Conservation (phyloP, 1,284 basidiomycete genomes). For the Vanrija sp. region DNA sequence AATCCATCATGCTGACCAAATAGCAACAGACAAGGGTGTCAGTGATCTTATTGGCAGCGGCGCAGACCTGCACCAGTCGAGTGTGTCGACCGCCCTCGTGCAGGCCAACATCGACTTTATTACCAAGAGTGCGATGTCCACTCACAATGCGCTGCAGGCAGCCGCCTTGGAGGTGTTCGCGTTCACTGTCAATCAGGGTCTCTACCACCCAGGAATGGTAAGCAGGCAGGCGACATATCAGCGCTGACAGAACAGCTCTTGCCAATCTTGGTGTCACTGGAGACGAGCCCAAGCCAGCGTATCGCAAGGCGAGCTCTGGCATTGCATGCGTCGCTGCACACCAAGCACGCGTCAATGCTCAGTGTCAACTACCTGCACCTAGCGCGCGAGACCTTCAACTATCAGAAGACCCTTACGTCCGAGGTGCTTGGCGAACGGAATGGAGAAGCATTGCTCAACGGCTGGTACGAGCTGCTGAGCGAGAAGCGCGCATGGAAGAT, state of each 20-base stretch:
- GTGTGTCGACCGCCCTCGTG: conserved; percentile 85
- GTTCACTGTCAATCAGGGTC: conserved; percentile 89
- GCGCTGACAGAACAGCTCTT: conserved; percentile 60
- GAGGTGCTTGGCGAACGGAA: conserved; percentile 39
- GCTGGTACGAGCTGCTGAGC: conserved; percentile 85
- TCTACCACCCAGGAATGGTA: conserved; percentile 88
- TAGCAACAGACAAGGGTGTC: conserved; percentile 60
- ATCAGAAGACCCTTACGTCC: conserved; percentile 62
- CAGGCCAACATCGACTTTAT: conserved; percentile 86
- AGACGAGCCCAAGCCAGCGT: conserved; percentile 65
- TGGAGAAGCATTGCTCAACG: conserved; percentile 64
- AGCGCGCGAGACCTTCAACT: conserved; percentile 74
- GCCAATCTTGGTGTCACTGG: conserved; percentile 86
- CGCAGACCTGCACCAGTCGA: conserved; percentile 89
- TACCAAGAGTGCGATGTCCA: conserved; percentile 72
- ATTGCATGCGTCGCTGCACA: conserved; percentile 76
- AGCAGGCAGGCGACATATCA: conserved; percentile 15
- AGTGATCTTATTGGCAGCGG: conserved; percentile 91
- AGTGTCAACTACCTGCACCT: conserved; percentile 79
- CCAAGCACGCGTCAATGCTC: conserved; percentile 83
- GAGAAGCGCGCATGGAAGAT: conserved; percentile 81
- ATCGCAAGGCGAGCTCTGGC: conserved; percentile 72
- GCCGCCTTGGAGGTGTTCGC: conserved; percentile 85
- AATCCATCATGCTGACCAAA: not conserved
- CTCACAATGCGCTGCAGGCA: conserved; percentile 66